Percentiles rank a stretch among this genome's conserved stretches.
Conservation (phyloP, 1,284 basidiomycete species). For the Austropuccinia psidii region DNA sequence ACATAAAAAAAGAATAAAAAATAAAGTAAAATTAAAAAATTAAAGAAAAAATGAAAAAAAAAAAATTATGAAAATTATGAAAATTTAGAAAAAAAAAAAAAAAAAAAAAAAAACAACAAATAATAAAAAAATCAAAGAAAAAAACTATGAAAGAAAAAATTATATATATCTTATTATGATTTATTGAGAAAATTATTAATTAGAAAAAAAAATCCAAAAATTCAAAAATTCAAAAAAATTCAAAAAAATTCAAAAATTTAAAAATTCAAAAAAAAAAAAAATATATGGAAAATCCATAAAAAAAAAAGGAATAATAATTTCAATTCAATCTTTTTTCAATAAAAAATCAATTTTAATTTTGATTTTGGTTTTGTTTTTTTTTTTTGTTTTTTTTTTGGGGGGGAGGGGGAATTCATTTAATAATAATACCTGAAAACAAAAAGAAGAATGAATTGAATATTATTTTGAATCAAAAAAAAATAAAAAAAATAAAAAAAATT, state of each 20-base stretch:
- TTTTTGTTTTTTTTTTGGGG: too few relatives aligned
- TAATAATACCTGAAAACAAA: too few relatives aligned
- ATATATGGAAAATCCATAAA: background rate
- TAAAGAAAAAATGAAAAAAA: background rate
- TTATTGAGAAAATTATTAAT: background rate
- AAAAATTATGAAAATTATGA: background rate
- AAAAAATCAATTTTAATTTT: too few relatives aligned
- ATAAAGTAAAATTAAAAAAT: background rate
- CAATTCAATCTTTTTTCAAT: too few relatives aligned
- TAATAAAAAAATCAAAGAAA: background rate
- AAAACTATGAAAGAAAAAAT: background rate
- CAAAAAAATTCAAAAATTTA: background rate
- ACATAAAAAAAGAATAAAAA: background rate
- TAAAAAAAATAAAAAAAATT: too few relatives aligned
- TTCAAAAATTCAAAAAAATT: background rate
- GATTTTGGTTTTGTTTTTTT: too few relatives aligned
- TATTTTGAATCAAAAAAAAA: too few relatives aligned
- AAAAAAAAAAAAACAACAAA: background rate
- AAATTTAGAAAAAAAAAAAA: background rate
- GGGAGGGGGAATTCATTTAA: too few relatives aligned
- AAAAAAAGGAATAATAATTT: background rate
- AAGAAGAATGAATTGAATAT: too few relatives aligned
- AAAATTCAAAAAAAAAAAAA: background rate
- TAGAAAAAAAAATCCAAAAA: background rate
- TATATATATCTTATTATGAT: background rate